Base-by-base conservation (phyloP, 768 basidiomycete genomes). In the Pulveroboletus sp. region DNA sequence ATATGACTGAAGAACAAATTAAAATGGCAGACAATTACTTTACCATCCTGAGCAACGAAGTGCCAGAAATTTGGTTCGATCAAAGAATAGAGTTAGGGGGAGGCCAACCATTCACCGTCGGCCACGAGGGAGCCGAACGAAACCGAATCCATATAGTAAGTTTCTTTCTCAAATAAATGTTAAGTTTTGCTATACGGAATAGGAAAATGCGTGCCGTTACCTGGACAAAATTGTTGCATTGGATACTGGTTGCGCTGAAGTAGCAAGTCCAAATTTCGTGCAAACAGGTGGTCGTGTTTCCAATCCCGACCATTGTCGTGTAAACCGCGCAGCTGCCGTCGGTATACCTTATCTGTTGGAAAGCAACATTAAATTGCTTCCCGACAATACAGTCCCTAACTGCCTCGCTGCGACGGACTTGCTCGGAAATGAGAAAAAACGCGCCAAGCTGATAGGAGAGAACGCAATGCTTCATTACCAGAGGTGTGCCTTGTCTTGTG, bases 21-120 rank as follows among this genome's bases (percentile, higher is more conserved):
- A 72, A 76, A 54, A 85, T 84, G 82, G 81, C 84, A 4, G 85
- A 87, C 59, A 87, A 87, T 51, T 85, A 84, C 55, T 87, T 77
- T 58, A 72, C 82, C 2, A 67, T 87, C 42, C 63, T 86, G 40
- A 70, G 68, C 46, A 86, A 85, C 59, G 64, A 62, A 17, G 58
- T 77, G 34, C 77, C 82, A 2, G 81, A 84, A 60, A 65, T 75
- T 10, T 85, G 84, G 83, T 77, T 84, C 47, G 80, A 83, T 53
- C 76, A 80, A 51, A 78, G 78, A n/a, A 74, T 82, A 38, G 75
- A 77, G 48, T 71, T 87, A 4, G 78, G 72, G 31, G 81, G 81
- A 4, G 82, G 80, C 0, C 67, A 79, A 44, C 73, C 81, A 7
- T 87, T 87, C 58, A 85, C 84, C 10, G 72, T 79, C 1, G 82